Percentiles rank a stretch among this genome's conserved stretches.
Conservation (phyloP, 495 filamentous ascomycete genomes). For the Neurospora terricola region DNA sequence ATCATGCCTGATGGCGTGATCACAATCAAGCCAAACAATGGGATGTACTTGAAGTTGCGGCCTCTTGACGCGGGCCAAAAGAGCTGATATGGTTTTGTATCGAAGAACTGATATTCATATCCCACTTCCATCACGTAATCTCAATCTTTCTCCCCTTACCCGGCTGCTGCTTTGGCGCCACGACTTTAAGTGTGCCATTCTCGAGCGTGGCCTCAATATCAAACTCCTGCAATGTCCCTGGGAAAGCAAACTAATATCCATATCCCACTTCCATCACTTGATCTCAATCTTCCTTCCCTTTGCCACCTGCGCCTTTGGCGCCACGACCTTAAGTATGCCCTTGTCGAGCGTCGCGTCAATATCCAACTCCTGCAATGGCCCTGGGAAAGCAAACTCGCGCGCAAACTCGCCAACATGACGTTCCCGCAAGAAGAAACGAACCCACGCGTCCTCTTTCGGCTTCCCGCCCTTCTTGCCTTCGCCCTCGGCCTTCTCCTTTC, state of each 20-base stretch:
- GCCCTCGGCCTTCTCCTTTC: neutral
- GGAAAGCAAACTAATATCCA: conserved; percentile 11
- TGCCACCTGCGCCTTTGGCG: conserved; percentile 7
- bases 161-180: conserved; percentile 11
- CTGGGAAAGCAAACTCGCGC: conserved; percentile 18
- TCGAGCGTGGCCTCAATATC: conserved; percentile 14
- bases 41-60: conserved; percentile 30
- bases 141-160: conserved; percentile 7
- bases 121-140: neutral
- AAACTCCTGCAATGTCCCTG: conserved; percentile 12
- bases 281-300: conserved; percentile 11
- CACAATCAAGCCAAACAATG: conserved; percentile 52
- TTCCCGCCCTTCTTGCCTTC: neutral
- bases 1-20: conserved; percentile 46
- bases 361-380: conserved; percentile 15
- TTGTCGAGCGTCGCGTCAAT: conserved; percentile 14
- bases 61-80: neutral
- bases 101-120: neutral
- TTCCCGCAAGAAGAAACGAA: conserved; percentile 10
- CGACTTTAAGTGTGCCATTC: conserved; percentile 12
- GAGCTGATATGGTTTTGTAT: neutral
- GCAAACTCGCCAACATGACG: conserved; percentile 12
- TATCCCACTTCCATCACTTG: neutral
- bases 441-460: neutral
- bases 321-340: conserved; percentile 15